phyloP scores from a whole-genome alignment of 2,329 filamentous ascomycete species.

The Cercospora brassicicola region DNA sequence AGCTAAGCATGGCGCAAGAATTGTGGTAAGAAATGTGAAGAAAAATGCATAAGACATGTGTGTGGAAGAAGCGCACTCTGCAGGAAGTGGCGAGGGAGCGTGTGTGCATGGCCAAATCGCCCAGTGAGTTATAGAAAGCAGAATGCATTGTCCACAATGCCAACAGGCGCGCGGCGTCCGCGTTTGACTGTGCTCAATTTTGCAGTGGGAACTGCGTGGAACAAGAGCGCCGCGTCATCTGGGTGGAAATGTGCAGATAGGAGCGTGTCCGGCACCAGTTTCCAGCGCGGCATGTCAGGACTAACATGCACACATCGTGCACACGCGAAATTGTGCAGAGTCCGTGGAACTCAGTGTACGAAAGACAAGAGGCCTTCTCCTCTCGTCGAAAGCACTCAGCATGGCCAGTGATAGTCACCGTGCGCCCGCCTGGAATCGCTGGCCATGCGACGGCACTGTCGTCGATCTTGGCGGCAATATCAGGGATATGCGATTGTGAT shows the following conservation, averaged over 20 bases:
- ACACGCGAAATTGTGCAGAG: background rate
- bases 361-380: background rate
- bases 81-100: background rate
- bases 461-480: background rate
- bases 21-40: background rate
- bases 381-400: background rate
- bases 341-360: background rate
- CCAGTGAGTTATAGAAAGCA: background rate
- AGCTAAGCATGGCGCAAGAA: slow-evolving; percentile 8
- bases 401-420: background rate
- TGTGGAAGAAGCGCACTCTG: background rate
- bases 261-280: background rate
- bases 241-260: background rate
- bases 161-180: background rate
- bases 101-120: background rate
- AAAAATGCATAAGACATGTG: background rate
- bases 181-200: background rate
- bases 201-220: background rate
- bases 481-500: background rate
- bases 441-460: background rate
- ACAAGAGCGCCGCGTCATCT: slow-evolving; percentile 7
- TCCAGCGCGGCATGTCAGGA: background rate
- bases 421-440: background rate
- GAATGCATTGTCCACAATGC: background rate
- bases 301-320: background rate